These are phyloP conservation scores for Epichloe scottii DNA, from an alignment of 2,329 filamentous ascomycete species.

Conservation along the genomic window DNA sequence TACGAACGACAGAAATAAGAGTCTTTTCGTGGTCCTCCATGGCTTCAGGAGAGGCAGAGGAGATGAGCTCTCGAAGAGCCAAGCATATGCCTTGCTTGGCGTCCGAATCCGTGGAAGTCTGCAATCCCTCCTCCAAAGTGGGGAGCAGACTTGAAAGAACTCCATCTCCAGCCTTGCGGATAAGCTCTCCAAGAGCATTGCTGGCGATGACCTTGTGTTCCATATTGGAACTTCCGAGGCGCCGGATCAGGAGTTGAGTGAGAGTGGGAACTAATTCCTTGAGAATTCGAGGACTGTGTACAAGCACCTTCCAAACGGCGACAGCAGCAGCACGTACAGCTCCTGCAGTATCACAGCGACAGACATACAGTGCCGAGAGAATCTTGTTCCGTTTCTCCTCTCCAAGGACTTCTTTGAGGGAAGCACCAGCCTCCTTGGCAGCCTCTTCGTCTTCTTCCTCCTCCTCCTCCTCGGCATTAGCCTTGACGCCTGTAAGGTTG, in stretches of 20 bases:
- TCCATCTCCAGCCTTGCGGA: slow-evolving; percentile 90
- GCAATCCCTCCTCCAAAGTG: slow-evolving; percentile 81
- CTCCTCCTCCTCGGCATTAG: slow-evolving; percentile 66
- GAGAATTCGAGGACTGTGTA: slow-evolving; percentile 80
- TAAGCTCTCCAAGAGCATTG: slow-evolving; percentile 91
- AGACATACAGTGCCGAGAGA: slow-evolving; percentile 92
- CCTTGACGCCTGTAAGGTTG: slow-evolving; percentile 90
- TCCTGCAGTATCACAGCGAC: slow-evolving; percentile 89
- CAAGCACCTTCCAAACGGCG: slow-evolving; percentile 91
- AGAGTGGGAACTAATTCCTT: slow-evolving; percentile 93
- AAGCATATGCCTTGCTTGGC: slow-evolving; percentile 96
- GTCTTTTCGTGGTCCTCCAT: slow-evolving; percentile 92
- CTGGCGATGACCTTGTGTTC: slow-evolving; percentile 98
- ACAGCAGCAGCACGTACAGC: slow-evolving; percentile 83
- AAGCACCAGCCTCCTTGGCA: slow-evolving; percentile 76
- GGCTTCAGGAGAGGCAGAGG: slow-evolving; percentile 75
- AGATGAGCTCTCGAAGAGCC: slow-evolving; percentile 84
- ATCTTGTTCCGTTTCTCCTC: slow-evolving; percentile 96
- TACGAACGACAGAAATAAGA: slow-evolving; percentile 85
- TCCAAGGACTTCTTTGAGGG: slow-evolving; percentile 86
- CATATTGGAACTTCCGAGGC: slow-evolving; percentile 90
- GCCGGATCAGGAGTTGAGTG: slow-evolving; percentile 85
- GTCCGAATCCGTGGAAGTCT: slow-evolving; percentile 79
- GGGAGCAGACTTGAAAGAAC: slow-evolving; percentile 80
- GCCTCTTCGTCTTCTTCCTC: slow-evolving; percentile 49